These are phyloP conservation scores for Phragmites australis DNA, from an alignment of 176 grass and related monocot genomes.

Conservation along the genomic window DNA sequence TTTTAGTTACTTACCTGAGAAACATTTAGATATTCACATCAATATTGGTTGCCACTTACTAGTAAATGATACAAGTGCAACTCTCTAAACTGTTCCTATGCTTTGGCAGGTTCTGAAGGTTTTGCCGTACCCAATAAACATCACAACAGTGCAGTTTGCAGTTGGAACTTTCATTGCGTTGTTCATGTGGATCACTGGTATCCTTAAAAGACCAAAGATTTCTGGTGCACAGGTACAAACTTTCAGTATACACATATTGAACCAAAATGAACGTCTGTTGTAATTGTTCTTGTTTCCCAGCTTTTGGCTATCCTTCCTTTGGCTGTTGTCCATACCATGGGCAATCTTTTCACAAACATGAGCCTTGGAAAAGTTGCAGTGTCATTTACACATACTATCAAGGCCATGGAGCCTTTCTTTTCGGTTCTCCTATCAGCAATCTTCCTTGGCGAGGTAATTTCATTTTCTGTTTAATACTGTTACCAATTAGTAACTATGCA, in stretches of 20 bases:
- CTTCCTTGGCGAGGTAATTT: constrained; percentile 69
- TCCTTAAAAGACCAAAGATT: constrained; percentile 74
- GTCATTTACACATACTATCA: constrained; percentile 86
- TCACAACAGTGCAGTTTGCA: constrained; percentile 74
- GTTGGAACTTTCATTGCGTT: constrained; percentile 59
- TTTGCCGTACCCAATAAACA: constrained; percentile 76
- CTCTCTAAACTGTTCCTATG: background rate
- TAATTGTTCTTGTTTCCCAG: constrained; percentile 46
- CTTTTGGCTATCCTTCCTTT: constrained; percentile 74
- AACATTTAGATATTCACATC: background rate
- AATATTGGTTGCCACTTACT: no score
- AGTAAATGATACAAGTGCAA: background rate
- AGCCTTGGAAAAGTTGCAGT: constrained; percentile 83
- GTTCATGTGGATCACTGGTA: constrained; percentile 72
- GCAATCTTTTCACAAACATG: constrained; percentile 88
- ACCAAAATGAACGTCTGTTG: background rate
- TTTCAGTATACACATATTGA: constrained; percentile 26
- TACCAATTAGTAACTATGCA: background rate
- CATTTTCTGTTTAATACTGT: background rate
- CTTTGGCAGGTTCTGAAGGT: constrained; percentile 71
- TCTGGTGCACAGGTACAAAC: constrained; percentile 62
- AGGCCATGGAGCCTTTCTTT: constrained; percentile 82
- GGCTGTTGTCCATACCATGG: constrained; percentile 78
- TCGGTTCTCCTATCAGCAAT: constrained; percentile 79
- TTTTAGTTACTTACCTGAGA: background rate